Percentiles rank a stretch among this genome's conserved stretches.
Conservation (phyloP, 306 rosid species). For the Vigna unguiculata region DNA sequence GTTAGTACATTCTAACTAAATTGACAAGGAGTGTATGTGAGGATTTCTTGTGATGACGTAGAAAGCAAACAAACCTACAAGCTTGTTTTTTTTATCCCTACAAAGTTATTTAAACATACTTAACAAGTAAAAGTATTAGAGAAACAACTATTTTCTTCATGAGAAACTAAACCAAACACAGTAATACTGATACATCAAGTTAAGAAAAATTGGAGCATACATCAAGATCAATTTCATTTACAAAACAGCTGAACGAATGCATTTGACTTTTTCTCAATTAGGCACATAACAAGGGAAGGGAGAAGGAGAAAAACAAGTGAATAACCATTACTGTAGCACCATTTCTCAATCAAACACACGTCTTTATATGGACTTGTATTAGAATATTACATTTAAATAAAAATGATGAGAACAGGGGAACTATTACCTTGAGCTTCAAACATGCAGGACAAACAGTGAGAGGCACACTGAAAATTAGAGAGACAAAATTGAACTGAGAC, state of each 20-base stretch:
- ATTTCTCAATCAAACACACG: slow-evolving; percentile 44
- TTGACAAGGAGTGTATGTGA: no score
- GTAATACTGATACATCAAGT: slow-evolving; percentile 5
- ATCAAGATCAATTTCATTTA: slow-evolving; percentile 43
- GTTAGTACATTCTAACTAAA: no score
- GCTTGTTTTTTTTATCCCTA: neutral
- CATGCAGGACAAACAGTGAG: no score
- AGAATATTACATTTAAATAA: no score
- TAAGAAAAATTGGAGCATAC: slow-evolving; percentile 21
- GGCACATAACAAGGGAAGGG: slow-evolving; percentile 16
- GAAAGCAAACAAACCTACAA: neutral
- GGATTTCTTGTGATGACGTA: neutral
- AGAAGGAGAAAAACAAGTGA: neutral
- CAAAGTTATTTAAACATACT: neutral
- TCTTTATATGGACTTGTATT: no score
- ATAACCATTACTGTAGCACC: slow-evolving; percentile 4
- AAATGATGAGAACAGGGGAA: no score
- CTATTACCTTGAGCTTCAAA: no score
- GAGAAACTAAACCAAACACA: neutral
- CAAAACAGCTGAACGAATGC: slow-evolving; percentile 30
- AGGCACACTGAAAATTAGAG: no score
- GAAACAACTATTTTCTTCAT: neutral
- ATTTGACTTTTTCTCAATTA: slow-evolving; percentile 4
- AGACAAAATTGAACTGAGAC: no score
- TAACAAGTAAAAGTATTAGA: neutral